Base-by-base conservation (phyloP, 2,329 filamentous ascomycete genomes). In the Phyllosticta capitalensis region DNA sequence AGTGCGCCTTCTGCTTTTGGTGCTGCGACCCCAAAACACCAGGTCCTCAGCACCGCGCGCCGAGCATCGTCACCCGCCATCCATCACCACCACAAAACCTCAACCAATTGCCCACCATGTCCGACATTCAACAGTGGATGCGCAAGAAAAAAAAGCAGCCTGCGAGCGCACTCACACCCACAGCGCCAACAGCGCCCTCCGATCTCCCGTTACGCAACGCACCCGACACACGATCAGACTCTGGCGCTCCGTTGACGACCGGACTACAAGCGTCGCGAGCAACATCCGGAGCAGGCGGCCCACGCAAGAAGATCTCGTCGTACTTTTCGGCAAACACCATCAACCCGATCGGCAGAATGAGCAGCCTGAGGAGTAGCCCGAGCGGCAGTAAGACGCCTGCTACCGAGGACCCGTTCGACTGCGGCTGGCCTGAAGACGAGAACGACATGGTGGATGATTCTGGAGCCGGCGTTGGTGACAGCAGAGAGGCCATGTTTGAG, bases 271-370 rank as follows among this genome's bases (percentile, higher is more conserved):
- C 51, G n/a, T 12, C 38, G 17, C 38, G 38, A 45, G 38, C 38
- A n/a, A 14, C 14, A n/a, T n/a, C 38, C 3, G 17, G 38, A 45
- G 38, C 14, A 45, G 38, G 12, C 3, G 56, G 56, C 12, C 56
- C 56, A 9, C 56, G 56, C 20, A 59, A 59, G 52, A 59, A 59
- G 21, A 52, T 56, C 10, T 55, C 54, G 9, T 56, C 54, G 4
- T 56, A 55, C 54, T 60, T 60, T 28, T 56, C 58, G 62, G 65
- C 1, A 64, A 68, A n/a, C 58, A 58, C n/a, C 64, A 69, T 71
- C 59, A 68, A 69, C 38, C 17, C 38, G 38, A 14, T 45, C 14
- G 14, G 38, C 38, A 4, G 38, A 6, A 14, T 45, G 6, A n/a
- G 38, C 14, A 45, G 38, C 38, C 17, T 45, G 38, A 45, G 38